Conservation (phyloP, 768 basidiomycete species). For the Suillus lakei region DNA sequence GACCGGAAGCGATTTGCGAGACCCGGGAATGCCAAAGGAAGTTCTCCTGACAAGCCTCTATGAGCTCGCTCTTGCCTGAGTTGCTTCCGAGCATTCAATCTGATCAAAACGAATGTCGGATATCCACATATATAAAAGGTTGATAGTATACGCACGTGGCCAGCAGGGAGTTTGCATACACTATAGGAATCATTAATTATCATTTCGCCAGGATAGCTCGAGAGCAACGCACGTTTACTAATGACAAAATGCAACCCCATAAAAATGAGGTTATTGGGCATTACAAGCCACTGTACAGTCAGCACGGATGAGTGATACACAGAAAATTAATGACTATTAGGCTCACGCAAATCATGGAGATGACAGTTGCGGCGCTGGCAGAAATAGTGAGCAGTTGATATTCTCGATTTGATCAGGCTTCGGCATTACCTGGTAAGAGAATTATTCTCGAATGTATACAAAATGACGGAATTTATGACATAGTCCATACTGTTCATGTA, state of each 20-base stretch:
- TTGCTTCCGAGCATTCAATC: constrained; percentile 43
- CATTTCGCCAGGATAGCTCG: background rate
- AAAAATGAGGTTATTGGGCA: constrained; percentile 54
- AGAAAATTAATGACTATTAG: background rate
- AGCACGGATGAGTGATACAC: background rate
- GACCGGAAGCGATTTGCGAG: constrained; percentile 23
- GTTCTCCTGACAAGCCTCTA: constrained; percentile 33
- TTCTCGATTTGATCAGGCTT: background rate
- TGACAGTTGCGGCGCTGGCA: constrained; percentile 44
- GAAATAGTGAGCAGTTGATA: background rate
- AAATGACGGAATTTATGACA: constrained; percentile 49
- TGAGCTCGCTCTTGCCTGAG: constrained; percentile 33
- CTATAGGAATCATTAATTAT: constrained; percentile 25
- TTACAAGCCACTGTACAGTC: constrained; percentile 45
- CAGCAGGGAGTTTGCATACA: constrained; percentile 56
- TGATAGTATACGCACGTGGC: constrained; percentile 39
- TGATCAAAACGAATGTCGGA: constrained; percentile 13
- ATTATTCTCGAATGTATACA: constrained; percentile 60
- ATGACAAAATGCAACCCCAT: constrained; percentile 60
- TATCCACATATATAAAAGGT: background rate
- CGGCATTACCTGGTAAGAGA: constrained; percentile 47
- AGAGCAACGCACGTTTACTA: constrained; percentile 45
- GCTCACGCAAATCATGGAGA: constrained; percentile 49
- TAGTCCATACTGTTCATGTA: constrained; percentile 45
- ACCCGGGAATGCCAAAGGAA: constrained; percentile 31